Conservation (phyloP, 176 grass and related monocot genomes). For the Urochloa ruziziensis region DNA sequence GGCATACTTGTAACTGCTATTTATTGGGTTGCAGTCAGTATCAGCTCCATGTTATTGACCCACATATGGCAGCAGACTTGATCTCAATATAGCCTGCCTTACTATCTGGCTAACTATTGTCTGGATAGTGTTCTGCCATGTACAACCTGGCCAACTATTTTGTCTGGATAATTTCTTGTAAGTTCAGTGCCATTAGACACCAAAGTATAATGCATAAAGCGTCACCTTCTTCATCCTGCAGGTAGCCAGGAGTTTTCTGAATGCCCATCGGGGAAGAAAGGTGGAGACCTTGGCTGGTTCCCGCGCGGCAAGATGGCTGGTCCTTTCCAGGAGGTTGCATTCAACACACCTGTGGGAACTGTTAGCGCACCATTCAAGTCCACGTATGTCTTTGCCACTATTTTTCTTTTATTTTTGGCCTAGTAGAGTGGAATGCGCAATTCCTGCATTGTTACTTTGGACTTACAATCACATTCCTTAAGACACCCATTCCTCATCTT, state of each 20-base stretch:
- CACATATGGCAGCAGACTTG: not conserved
- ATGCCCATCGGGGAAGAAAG: constrained; percentile 97
- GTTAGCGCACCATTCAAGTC: constrained; percentile 94
- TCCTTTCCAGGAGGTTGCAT: constrained; percentile 96
- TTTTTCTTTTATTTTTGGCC: not conserved
- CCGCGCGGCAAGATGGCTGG: constrained; percentile 97
- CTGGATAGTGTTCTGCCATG: not conserved
- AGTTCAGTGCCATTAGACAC: not conserved
- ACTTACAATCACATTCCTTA: not conserved
- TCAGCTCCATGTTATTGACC: not conserved
- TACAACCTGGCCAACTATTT: not conserved
- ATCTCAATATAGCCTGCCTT: not conserved
- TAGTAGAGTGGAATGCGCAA: not conserved
- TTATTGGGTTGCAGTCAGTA: not conserved
- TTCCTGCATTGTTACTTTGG: not conserved
- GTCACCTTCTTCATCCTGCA: constrained; percentile 7
- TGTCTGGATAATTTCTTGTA: not conserved
- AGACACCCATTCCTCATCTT: not conserved
- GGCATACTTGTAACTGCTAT: not conserved
- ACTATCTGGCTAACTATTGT: constrained; percentile 1
- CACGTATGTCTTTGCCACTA: constrained; percentile 44
- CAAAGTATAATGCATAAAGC: not conserved
- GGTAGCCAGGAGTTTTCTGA: constrained; percentile 89
- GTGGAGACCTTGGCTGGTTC: constrained; percentile 98
- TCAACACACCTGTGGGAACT: constrained; percentile 74